Base-by-base conservation (phyloP, 169 alveolate species). In the Eimeria maxima region DNA sequence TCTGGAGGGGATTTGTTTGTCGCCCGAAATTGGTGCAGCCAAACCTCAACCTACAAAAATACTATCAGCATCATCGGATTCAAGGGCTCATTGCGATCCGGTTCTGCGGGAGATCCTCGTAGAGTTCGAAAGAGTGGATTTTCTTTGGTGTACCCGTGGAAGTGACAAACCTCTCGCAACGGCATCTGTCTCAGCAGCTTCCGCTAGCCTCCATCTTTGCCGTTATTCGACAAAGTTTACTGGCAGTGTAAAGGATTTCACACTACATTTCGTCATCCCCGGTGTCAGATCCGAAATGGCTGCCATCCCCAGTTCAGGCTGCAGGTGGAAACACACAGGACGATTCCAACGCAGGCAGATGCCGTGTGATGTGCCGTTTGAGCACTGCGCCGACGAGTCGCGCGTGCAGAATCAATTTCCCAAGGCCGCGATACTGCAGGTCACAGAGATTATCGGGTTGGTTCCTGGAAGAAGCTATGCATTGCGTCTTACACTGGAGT, bases 401-500 rank as follows among this genome's bases (percentile, higher is more conserved):
- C 24, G 20, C 13, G 11, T 42, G 42, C 38, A 10, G 20, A 53
- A 63, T n/a, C 29, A 50, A 42, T 24, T 60, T n/a, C 60, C 60
- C 60, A 60, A 3, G 42, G 44, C 65, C 47, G 57, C 45, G 29
- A 8, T 33, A 44, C 93, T 87, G 50, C 93, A 63, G 10, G 53
- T 81, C 42, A 83, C 94, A 22, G 55, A 81, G 63, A 69, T 83
- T 33, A 67, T 93, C 1, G 94, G 96, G 65, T 78, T 81, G 78
- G 89, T 93, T 22, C 96, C 96, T 29, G 96, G 94, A n/a, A 88
- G 60, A 29, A 42, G 78, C 67, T 81, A 53, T 65, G 89, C 50
- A 57, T 11, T 93, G 1, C 74, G 80, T 44, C 33, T 83, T 47
- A n/a, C 81, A 22, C 78, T 93, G 42, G 74, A 81, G 10, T 65